Percentiles rank a stretch among this genome's conserved stretches.
Conservation (phyloP, 208 protist genomes). For the Trypanosoma vivax region DNA sequence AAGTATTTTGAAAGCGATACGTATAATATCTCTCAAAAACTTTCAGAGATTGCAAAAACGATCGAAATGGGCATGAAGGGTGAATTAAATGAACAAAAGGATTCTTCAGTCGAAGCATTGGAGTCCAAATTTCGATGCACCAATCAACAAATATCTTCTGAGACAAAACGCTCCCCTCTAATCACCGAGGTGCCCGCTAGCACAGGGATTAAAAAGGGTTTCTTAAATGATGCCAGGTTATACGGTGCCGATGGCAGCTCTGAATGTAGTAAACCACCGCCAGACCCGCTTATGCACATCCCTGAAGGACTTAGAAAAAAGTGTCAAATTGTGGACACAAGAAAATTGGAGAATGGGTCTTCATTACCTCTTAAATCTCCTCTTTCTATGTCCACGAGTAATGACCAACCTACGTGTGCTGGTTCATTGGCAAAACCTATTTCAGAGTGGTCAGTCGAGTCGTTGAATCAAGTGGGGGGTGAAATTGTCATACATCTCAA, state of each 20-base stretch:
- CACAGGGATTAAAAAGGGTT: constrained; percentile 65
- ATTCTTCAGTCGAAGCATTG: background rate
- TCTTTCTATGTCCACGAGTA: background rate
- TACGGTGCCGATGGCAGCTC: constrained; percentile 52
- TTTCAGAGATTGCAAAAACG: constrained; percentile 17
- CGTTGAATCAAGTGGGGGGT: constrained; percentile 5
- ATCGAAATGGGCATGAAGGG: constrained; percentile 17
- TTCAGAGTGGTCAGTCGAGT: constrained; percentile 11
- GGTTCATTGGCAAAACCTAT: background rate
- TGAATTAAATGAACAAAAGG: background rate
- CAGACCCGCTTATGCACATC: constrained; percentile 65
- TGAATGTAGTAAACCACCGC: constrained; percentile 42
- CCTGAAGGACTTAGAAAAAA: constrained; percentile 58
- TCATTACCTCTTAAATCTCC: background rate
- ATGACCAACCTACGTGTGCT: background rate
- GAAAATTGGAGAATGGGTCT: constrained; percentile 6
- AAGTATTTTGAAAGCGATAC: constrained; percentile 26
- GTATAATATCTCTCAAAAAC: constrained; percentile 2
- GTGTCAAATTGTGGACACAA: constrained; percentile 73
- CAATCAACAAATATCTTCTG: background rate
- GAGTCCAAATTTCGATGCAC: constrained; percentile 13
- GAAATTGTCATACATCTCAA: constrained; percentile 26
- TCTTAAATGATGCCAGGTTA: constrained; percentile 40
- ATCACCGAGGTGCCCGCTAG: constrained; percentile 50
- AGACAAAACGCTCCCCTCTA: constrained; percentile 25